A percentile compares a stretch with the other conserved stretches of the same genome.
Evolutionary conservation across 2,329 filamentous ascomycete genomes (phyloP).

Genomic region (Penicillium sp.): DNA sequence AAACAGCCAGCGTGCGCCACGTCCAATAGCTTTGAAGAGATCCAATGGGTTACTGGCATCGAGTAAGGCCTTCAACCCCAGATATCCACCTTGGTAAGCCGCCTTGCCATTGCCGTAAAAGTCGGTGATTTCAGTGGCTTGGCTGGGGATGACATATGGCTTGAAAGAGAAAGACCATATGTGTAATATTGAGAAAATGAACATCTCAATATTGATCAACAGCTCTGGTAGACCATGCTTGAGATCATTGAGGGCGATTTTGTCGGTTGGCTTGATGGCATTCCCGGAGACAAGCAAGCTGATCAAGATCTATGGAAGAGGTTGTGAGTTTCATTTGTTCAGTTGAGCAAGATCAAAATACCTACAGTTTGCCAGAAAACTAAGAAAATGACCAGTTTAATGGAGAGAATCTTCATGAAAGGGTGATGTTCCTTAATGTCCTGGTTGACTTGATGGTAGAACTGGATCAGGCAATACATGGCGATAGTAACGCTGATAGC

Average conservation of each 20-base stretch:
- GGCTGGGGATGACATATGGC: conserved; percentile 54
- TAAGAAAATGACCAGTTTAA: conserved; percentile 87
- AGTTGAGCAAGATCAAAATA: conserved; percentile 1
- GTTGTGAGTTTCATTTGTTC: conserved; percentile 1
- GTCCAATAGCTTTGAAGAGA: conserved; percentile 69
- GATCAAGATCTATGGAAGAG: conserved; percentile 47
- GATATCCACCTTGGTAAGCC: conserved; percentile 57
- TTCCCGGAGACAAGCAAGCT: conserved; percentile 57
- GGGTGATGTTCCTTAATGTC: conserved; percentile 64
- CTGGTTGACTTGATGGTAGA: conserved; percentile 69
- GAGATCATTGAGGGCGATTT: conserved; percentile 66
- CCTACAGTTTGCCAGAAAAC: conserved; percentile 73
- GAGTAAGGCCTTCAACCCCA: conserved; percentile 59
- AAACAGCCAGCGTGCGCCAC: conserved; percentile 74
- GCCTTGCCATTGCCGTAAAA: conserved; percentile 43
- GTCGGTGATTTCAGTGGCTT: conserved; percentile 41
- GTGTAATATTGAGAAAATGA: conserved; percentile 69
- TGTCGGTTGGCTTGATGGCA: conserved; percentile 56
- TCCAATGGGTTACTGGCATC: conserved; percentile 79
- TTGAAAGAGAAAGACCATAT: conserved; percentile 75
- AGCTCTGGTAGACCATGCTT: conserved; percentile 74
- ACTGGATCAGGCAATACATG: conserved; percentile 85
- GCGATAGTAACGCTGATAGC: conserved; percentile 68
- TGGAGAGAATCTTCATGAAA: conserved; percentile 74
- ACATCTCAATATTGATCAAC: conserved; percentile 79